Conservation (phyloP, 208 protist species). For the Wallacemonas rigidus region DNA sequence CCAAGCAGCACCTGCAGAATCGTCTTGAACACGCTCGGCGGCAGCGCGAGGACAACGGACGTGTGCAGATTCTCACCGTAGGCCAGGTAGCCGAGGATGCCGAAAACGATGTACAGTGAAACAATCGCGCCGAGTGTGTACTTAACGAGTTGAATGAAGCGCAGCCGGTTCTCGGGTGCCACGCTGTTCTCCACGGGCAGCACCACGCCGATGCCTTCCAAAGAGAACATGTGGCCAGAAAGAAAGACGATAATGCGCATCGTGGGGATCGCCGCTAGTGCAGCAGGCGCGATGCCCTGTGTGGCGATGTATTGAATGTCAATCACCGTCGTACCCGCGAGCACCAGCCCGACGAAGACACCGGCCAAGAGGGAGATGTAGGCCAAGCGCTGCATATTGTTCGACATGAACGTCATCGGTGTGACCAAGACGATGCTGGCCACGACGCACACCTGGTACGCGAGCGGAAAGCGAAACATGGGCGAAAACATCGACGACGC, state of each 20-base stretch:
- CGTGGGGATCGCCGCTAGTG: constrained; percentile 34
- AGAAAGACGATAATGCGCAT: constrained; percentile 66
- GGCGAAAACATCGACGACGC: constrained; percentile 69
- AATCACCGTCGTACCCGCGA: constrained; percentile 52
- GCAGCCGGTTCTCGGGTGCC: constrained; percentile 36
- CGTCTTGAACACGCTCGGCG: constrained; percentile 39
- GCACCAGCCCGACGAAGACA: constrained; percentile 54
- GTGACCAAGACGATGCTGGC: constrained; percentile 57
- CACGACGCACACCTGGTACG: constrained; percentile 56
- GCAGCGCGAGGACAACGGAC: constrained; percentile 72
- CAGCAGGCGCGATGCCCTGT: constrained; percentile 42
- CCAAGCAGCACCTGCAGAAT: constrained; percentile 59
- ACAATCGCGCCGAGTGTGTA: constrained; percentile 65
- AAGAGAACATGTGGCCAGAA: constrained; percentile 77
- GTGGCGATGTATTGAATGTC: constrained; percentile 41
- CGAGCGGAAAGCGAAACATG: constrained; percentile 28
- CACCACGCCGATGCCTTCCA: constrained; percentile 79
- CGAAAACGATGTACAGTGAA: constrained; percentile 63
- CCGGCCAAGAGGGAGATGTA: constrained; percentile 70
- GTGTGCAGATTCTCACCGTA: constrained; percentile 68
- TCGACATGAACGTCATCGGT: constrained; percentile 69
- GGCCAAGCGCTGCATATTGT: constrained; percentile 55
- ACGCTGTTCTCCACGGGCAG: constrained; percentile 83
- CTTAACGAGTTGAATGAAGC: constrained; percentile 46
- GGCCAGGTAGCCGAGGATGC: constrained; percentile 69